Percentiles rank a stretch among this genome's conserved stretches.
Conservation (phyloP, 495 filamentous ascomycete species). For the Trichocladium antarcticum region DNA sequence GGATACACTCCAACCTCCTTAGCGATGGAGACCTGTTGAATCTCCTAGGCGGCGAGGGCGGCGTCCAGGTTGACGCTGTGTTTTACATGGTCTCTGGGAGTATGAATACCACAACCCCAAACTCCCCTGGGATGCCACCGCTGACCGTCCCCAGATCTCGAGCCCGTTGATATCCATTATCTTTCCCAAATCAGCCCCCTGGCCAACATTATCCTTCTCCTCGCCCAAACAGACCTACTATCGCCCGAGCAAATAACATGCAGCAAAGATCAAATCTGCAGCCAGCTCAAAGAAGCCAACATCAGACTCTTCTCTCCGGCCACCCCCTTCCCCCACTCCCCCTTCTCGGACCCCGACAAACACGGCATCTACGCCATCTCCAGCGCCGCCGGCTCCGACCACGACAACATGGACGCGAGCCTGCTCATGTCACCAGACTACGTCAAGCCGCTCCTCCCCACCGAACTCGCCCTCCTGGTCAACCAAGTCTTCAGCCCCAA, state of each 20-base stretch:
- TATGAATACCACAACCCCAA: constrained; percentile 10
- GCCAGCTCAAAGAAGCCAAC: constrained; percentile 48
- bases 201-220: constrained; percentile 78
- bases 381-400: constrained; percentile 61
- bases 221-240: constrained; percentile 67
- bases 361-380: constrained; percentile 66
- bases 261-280: constrained; percentile 51
- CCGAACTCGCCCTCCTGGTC: constrained; percentile 65
- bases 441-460: constrained; percentile 66
- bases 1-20: constrained; percentile 48
- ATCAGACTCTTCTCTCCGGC: constrained; percentile 64
- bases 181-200: constrained; percentile 62
- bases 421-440: constrained; percentile 92
- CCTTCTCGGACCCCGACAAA: constrained; percentile 19
- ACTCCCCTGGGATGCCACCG: neutral
- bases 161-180: constrained; percentile 62
- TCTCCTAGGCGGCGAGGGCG: constrained; percentile 74
- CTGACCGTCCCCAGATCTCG: constrained; percentile 44
- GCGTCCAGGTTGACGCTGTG: constrained; percentile 78
- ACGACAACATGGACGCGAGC: constrained; percentile 89
- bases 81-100: constrained; percentile 58
- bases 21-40: constrained; percentile 66
- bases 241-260: constrained; percentile 46
- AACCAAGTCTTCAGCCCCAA: constrained; percentile 65
- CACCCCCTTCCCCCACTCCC: constrained; percentile 12